Evolutionary conservation across 495 filamentous ascomycete genomes (phyloP).

Genomic region (Durotheca rogersii): DNA sequence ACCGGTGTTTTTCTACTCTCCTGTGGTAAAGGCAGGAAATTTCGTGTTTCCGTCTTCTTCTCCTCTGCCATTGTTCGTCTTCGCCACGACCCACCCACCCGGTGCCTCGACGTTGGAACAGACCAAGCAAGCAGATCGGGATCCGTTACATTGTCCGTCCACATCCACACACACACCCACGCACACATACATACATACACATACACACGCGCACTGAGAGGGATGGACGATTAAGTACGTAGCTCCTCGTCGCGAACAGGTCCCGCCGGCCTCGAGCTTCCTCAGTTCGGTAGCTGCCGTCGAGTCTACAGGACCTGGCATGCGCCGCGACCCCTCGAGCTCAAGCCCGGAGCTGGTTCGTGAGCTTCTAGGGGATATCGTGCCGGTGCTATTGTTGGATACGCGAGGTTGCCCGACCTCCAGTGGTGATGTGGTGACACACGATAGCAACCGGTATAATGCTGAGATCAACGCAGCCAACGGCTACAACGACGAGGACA

Average conservation of each 20-base stretch:
- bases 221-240: slow-evolving; percentile 26
- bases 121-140: slow-evolving; percentile 20
- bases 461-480: slow-evolving; percentile 29
- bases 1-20: background rate
- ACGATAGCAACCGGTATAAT: slow-evolving; percentile 24
- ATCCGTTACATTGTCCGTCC: slow-evolving; percentile 4
- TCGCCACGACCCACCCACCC: slow-evolving; percentile 20
- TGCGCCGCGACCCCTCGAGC: too few relatives aligned
- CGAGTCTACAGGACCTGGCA: too few relatives aligned
- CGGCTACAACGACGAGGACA: slow-evolving; percentile 21
- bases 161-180: too few relatives aligned
- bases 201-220: too few relatives aligned
- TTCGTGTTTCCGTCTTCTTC: slow-evolving; percentile 9
- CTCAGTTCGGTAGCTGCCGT: slow-evolving; percentile 12
- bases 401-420: slow-evolving; percentile 9
- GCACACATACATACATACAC: too few relatives aligned
- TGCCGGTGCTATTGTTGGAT: slow-evolving; percentile 17
- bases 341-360: slow-evolving; percentile 1
- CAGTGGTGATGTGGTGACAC: slow-evolving; percentile 26
- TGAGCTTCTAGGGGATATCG: slow-evolving; percentile 3
- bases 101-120: slow-evolving; percentile 12
- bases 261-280: slow-evolving; percentile 17
- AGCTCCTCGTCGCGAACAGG: slow-evolving; percentile 16
- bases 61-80: slow-evolving; percentile 1
- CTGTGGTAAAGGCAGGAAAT: too few relatives aligned